A percentile compares a stretch with the other conserved stretches of the same genome.
Evolutionary conservation across 1,139 yeast species (phyloP).

Genomic region (Geotrichum candidum): DNA sequence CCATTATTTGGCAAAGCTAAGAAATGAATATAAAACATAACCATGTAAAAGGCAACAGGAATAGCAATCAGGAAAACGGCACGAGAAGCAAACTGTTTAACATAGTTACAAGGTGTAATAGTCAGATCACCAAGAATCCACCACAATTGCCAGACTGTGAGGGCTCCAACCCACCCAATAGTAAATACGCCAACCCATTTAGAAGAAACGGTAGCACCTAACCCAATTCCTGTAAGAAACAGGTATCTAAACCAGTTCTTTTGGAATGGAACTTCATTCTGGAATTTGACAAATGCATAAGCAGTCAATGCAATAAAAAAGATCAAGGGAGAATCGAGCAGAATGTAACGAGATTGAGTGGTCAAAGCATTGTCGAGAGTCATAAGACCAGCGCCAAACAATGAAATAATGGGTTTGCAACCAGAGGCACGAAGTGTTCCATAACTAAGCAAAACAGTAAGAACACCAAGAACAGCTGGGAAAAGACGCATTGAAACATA

Average conservation of each 20-base stretch:
- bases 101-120: constrained; percentile 47
- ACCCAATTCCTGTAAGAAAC: constrained; percentile 66
- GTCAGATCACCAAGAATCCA: constrained; percentile 78
- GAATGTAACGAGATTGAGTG: constrained; percentile 84
- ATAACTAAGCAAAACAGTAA: constrained; percentile 69
- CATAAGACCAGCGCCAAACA: constrained; percentile 59
- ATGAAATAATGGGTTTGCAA: constrained; percentile 70
- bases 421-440: constrained; percentile 83
- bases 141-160: constrained; percentile 79
- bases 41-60: constrained; percentile 61
- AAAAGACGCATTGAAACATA: constrained; percentile 78
- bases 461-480: constrained; percentile 77
- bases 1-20: constrained; percentile 65
- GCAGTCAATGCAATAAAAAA: constrained; percentile 86
- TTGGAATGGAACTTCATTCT: constrained; percentile 68
- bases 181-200: constrained; percentile 98
- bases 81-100: constrained; percentile 51
- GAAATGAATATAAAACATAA: constrained; percentile 78
- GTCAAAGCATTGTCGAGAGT: constrained; percentile 79
- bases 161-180: constrained; percentile 80
- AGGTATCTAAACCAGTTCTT: constrained; percentile 65
- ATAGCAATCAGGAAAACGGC: constrained; percentile 59
- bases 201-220: constrained; percentile 83
- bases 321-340: constrained; percentile 84
- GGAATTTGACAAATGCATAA: constrained; percentile 75